phyloP scores from a whole-genome alignment of 768 basidiomycete species.

The Leccinum imitatum region DNA sequence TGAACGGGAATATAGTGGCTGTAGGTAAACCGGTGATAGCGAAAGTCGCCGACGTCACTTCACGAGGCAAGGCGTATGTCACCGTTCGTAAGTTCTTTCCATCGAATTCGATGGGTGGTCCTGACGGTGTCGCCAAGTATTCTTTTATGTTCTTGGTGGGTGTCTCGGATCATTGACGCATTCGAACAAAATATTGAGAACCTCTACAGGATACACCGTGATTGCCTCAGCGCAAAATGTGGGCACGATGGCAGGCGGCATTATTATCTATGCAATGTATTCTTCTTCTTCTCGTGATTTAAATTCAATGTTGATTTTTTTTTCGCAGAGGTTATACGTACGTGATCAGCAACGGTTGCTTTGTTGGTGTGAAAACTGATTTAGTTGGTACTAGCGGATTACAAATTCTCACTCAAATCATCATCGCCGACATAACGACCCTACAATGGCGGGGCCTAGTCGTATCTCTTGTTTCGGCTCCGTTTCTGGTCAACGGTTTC shows the following conservation, averaged over 20 bases:
- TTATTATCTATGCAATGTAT: slow-evolving; percentile 57
- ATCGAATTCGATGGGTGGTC: background rate
- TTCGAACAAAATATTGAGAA: background rate
- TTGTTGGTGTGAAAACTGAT: background rate
- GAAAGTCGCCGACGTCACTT: slow-evolving; percentile 69
- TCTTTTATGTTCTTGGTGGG: slow-evolving; percentile 61
- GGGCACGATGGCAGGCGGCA: slow-evolving; percentile 49
- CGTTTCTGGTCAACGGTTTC: slow-evolving; percentile 64
- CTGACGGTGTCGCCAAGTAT: slow-evolving; percentile 31
- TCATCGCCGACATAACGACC: slow-evolving; percentile 62
- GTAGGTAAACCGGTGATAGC: slow-evolving; percentile 69
- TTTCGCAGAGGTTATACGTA: slow-evolving; percentile 57
- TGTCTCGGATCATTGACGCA: background rate
- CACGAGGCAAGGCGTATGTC: slow-evolving; percentile 62
- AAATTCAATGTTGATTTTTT: slow-evolving; percentile 19
- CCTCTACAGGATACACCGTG: slow-evolving; percentile 44
- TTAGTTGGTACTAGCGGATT: slow-evolving; percentile 41
- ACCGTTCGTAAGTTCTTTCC: slow-evolving; percentile 48
- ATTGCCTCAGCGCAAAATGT: slow-evolving; percentile 52
- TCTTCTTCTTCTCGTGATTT: slow-evolving; percentile 13
- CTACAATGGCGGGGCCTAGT: slow-evolving; percentile 57
- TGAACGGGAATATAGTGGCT: slow-evolving; percentile 33
- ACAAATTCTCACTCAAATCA: slow-evolving; percentile 62
- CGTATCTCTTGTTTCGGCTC: slow-evolving; percentile 44
- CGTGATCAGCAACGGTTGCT: slow-evolving; percentile 20